Base-by-base conservation (phyloP, 2,329 filamentous ascomycete genomes). In the Trichoderma sp. region DNA sequence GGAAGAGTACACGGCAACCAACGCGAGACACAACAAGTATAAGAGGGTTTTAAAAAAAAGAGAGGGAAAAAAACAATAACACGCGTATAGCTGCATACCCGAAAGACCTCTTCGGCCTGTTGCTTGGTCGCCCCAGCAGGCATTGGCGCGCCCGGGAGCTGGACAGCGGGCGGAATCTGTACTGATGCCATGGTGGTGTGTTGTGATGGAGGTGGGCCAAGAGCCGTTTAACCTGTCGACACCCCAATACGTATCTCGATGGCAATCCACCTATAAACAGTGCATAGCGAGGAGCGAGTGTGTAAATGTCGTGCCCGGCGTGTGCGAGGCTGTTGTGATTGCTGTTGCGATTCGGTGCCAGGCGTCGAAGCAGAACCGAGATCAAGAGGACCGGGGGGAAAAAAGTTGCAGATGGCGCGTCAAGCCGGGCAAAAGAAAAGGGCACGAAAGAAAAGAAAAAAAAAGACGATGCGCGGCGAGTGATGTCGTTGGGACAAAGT, bases 91-190 rank as follows among this genome's bases (percentile, higher is more conserved):
- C 60, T 32, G 80, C 84, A 76, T 84, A 92, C 90, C 78, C 83
- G 80, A 71, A 85, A 91, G 72, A 92, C 85, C 74, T 93, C 91
- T 79, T 94, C 91, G 50, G 93, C 86, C 77, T 93, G 89, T 75
- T 93, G 89, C 75, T 90, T 90, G 67, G 88, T 94, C 75, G 93
- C 84, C 77, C 89, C 89, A 39, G 84, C 82, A 66, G 89, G 85
- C 77, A 93, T 83, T 70, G 84, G 83, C 69, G 82, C 84, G 73
- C 86, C 87, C 71, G 87, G 86, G 77, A 90, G 86, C 79, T 90
- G 87, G 79, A 91, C 86, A 74, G 87, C 86, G 71, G 90, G 87
- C 71, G 89, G 85, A 75, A 88, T 81, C 82, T 95, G 92, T 76
- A 93, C 89, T 71, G 92, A 94, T 78, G 92, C 90, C 92, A 96